These are phyloP conservation scores for Wickerhamiella kurtzmanii DNA, from an alignment of 805 yeast genomes.

Conservation along the genomic window DNA sequence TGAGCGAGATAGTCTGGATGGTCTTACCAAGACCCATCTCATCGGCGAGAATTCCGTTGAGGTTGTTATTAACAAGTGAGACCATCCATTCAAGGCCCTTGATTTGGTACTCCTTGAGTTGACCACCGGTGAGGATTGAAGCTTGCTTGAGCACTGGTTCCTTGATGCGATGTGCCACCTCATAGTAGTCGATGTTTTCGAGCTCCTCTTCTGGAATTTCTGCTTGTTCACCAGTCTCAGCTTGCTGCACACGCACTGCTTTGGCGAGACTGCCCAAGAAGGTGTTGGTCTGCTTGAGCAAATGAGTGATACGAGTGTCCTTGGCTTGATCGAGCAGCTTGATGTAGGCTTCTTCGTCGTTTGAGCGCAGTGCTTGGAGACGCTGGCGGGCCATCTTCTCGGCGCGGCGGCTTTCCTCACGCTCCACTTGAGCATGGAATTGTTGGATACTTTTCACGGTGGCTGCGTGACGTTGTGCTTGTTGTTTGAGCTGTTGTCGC, in stretches of 20 bases:
- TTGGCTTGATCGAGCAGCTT: constrained; percentile 91
- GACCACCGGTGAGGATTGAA: constrained; percentile 73
- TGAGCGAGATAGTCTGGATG: constrained; percentile 78
- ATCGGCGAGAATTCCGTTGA: constrained; percentile 93
- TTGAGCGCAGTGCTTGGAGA: constrained; percentile 88
- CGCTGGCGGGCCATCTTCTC: constrained; percentile 95
- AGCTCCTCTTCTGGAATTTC: constrained; percentile 23
- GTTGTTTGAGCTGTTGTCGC: constrained; percentile 17
- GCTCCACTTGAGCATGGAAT: constrained; percentile 64
- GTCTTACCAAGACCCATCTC: constrained; percentile 99
- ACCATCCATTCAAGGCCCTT: constrained; percentile 99
- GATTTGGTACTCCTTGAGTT: constrained; percentile 80
- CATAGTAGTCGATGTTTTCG: constrained; percentile 69
- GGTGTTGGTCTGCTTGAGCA: constrained; percentile 78
- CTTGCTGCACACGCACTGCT: constrained; percentile 82
- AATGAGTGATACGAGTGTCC: constrained; percentile 93
- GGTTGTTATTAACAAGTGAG: constrained; percentile 78
- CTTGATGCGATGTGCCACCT: constrained; percentile 78
- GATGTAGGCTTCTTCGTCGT: constrained; percentile 95
- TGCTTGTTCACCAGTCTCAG: constrained; percentile 16
- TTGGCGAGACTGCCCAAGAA: constrained; percentile 82
- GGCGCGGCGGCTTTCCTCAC: constrained; percentile 77
- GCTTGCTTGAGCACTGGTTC: constrained; percentile 78
- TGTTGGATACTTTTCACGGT: constrained; percentile 29
- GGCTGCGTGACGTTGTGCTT: constrained; percentile 12